Conservation (phyloP, 805 yeast species). For the Ogataea saltuana region DNA sequence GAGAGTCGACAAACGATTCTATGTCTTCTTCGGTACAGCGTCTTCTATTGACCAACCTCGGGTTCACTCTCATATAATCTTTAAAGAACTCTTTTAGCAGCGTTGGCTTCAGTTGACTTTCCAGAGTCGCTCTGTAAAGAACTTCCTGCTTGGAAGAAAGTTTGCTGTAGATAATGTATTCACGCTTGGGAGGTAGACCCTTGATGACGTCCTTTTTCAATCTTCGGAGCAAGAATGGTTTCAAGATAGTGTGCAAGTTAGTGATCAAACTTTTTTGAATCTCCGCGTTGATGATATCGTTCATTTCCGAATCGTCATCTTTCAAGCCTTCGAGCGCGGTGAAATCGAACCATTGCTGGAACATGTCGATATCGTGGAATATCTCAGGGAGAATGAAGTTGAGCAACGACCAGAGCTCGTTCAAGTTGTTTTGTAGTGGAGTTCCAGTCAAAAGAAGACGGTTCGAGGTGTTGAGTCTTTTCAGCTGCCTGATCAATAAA, state of each 20-base stretch:
- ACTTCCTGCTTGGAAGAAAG: conserved; percentile 62
- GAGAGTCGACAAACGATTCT: conserved; percentile 42
- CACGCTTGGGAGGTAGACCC: conserved; percentile 84
- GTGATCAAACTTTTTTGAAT: conserved; percentile 63
- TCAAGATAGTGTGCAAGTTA: conserved; percentile 81
- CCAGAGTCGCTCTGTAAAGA: conserved; percentile 47
- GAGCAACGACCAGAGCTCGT: conserved; percentile 88
- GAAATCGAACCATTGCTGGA: conserved; percentile 94
- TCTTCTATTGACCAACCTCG: conserved; percentile 22
- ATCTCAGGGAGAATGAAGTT: conserved; percentile 93
- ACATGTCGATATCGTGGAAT: conserved; percentile 83
- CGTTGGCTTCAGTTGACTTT: conserved; percentile 44
- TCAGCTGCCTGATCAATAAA: conserved; percentile 68
- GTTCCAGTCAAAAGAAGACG: conserved; percentile 91
- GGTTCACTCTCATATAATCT: conserved; percentile 51
- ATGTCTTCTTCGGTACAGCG: conserved; percentile 31
- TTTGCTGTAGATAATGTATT: conserved; percentile 76
- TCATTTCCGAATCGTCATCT: conserved; percentile 39
- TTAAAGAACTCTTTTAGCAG: conserved; percentile 49
- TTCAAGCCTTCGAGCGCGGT: conserved; percentile 51
- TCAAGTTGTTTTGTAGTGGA: conserved; percentile 87
- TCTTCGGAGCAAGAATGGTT: conserved; percentile 85
- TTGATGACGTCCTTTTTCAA: conserved; percentile 71
- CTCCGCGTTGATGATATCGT: conserved; percentile 54
- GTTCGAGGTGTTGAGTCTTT: conserved; percentile 65